phyloP scores from a whole-genome alignment of 768 basidiomycete species.

The Tylopilus subfusipes region DNA sequence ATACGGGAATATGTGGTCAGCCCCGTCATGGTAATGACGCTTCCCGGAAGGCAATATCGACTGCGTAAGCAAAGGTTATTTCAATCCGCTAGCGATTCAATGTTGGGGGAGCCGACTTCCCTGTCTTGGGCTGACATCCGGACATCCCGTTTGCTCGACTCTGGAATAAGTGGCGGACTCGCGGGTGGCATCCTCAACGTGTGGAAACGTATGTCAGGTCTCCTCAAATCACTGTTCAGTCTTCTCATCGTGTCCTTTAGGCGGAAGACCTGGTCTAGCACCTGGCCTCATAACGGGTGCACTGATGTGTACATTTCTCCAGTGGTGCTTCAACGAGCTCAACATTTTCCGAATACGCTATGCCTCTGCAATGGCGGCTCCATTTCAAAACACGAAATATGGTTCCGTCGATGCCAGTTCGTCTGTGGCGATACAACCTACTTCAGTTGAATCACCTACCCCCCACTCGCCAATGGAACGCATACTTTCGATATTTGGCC shows the following conservation, averaged over 20 bases:
- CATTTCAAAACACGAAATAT: neutral
- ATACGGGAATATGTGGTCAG: slow-evolving; percentile 73
- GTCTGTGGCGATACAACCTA: slow-evolving; percentile 18
- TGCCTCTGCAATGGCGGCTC: slow-evolving; percentile 33
- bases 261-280: slow-evolving; percentile 53
- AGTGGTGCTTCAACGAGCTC: slow-evolving; percentile 70
- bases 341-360: slow-evolving; percentile 57
- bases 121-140: slow-evolving; percentile 54
- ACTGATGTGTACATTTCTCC: slow-evolving; percentile 56
- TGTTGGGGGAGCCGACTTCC: slow-evolving; percentile 1
- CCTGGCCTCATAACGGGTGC: slow-evolving; percentile 62
- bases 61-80: slow-evolving; percentile 34
- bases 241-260: slow-evolving; percentile 36
- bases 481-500: slow-evolving; percentile 32
- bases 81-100: slow-evolving; percentile 23
- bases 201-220: slow-evolving; percentile 49
- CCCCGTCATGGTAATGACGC: slow-evolving; percentile 49
- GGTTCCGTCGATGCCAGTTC: neutral
- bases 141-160: slow-evolving; percentile 61
- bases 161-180: slow-evolving; percentile 65
- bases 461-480: slow-evolving; percentile 33
- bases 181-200: slow-evolving; percentile 59
- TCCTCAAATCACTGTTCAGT: neutral
- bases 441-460: neutral
- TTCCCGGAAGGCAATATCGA: slow-evolving; percentile 48